Evolutionary conservation across 495 filamentous ascomycete genomes (phyloP), one percentile per base, ranked within the genome.

Genomic region (Sabuloglossum arenarium): DNA sequence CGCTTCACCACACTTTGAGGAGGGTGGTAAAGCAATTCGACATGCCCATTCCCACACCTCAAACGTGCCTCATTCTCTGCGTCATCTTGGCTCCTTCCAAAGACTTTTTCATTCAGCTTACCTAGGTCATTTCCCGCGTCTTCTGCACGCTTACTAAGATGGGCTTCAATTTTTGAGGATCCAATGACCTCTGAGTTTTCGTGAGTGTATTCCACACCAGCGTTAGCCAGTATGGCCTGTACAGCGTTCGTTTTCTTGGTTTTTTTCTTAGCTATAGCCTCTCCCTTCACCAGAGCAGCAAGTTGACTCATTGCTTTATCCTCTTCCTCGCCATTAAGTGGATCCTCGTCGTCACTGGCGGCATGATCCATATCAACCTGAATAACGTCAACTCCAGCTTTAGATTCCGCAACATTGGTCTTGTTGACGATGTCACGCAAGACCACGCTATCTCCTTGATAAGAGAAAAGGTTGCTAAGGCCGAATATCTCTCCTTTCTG

Each of bases 181-280:
- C 91, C 91, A 50, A 98, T 82, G 19, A 98, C 89, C 68, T 98
- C 91, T 42, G 84, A 88, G 64, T 98, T 98, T 58, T 95, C 83
- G 63, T 98, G 91, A 10, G 87, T 93, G 66, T 98, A 98, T 66
- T 91, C 81, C 14, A 98, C 89, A 6, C 93, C 91, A 1, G 87
- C 89, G 29, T 79, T 74, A 8, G 88, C 79, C 6, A 98, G 78
- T 61, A 98, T 97, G 21, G 87, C 91, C 59, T 88, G 84, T 29
- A 98, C 75, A 3, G 88, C 78, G 62, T 96, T 88, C 59, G 74
- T 76, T 57, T 79, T 76, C 46, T 34, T 53, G 5, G 4, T 19
- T 53, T 58, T 54, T 25, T 23, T 37, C 3, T 14, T 21, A 12
- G 59, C 54, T 23, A 55, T 24, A 10, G 19, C 31, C 27, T 71